Evolutionary conservation across 2,329 filamentous ascomycete species (phyloP), one percentile per base, ranked within the genome.

Genomic region (Fusarium cyanostomum): DNA sequence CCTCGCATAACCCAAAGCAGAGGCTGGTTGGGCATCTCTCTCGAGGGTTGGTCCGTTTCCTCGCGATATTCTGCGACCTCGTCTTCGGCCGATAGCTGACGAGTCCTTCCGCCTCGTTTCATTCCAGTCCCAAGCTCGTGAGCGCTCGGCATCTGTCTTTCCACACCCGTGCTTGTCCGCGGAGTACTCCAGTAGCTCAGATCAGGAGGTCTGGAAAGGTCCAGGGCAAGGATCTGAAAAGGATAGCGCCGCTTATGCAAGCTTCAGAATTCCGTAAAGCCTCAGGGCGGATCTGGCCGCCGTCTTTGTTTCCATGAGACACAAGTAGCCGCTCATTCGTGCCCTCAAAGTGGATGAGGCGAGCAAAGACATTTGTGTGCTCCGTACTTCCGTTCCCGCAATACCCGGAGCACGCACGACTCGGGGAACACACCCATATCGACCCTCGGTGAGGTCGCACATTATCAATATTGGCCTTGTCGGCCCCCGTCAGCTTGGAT

Each of bases 181-280:
- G 50, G 62, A 57, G 58, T 59, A 37, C 62, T 54, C 28, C 67
- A 62, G 62, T 57, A 46, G 39, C 48, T 53, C 39, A 52, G 39
- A 60, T 57, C 35, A 56, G 34, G 52, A 52, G 43, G 52, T 51
- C 43, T 45, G 39, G 39, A 59, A 56, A 54, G 52, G 18, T 34
- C 30, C 51, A 56, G 63, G 53, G 49, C 57, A 50, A 45, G 46
- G 50, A 38, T 49, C 21, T 42, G 28, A 48, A 45, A 35, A 49
- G 41, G 60, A 64, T 64, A 66, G 66, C 59, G 68, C 65, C 68
- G 70, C 71, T 72, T 70, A 73, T 74, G 72, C 72, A 71, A 48
- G 59, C 61, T 72, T 55, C 62, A 69, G 46, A 62, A 64, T 66
- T 53, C 59, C 67, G 68, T 41, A 66, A 44, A 60, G 60, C 56